Base-by-base conservation (phyloP, 2,329 filamentous ascomycete species). In the Fusarium tanahbumbuense region DNA sequence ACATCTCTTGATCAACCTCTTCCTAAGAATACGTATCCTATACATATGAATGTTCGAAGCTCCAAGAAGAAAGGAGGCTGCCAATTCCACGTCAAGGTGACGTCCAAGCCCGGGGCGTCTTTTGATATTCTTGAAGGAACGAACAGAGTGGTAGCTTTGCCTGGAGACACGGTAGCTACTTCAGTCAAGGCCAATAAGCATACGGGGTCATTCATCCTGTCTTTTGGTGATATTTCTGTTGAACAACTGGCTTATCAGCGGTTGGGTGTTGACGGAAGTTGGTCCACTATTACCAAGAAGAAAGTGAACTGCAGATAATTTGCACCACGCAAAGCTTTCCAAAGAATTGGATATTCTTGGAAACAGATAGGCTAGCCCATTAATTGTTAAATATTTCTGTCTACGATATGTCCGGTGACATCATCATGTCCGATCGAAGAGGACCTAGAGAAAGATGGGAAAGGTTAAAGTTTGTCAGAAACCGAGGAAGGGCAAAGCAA, bases 1-100 rank as follows among this genome's bases (percentile, higher is more conserved):
- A 79, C 77, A 10, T 37, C 77, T 16, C 44, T 72, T 2, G 77
- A 80, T n/a, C 78, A 80, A 37, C 69, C 72, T 16, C 48, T 80
- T 7, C 78, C 78, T 3, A 60, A 60, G 45, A 60, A 75, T 28
- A 78, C 78, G 7, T 78, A 77, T 37, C 78, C 78, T 2, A 60
- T 80, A 18, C 49, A 59, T 6, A 23, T 80, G 15, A 41, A 75
- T 2, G 69, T 50, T 0, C 44, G 37, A 3, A 75, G 76, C 15
- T 56, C 37, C 2, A 46, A 13, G 15, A 49, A 32, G 1, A 57
- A 63, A 7, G 27, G n/a, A 2, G n/a, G 15, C 1, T 27, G 16
- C 3, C 20, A 60, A 18, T 64, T 54, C 4, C n/a, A 25, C 11
- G 54, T 73, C 10, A 28, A 27, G 5, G 59, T 73, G 22, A 9